A percentile compares a stretch with the other conserved stretches of the same genome.
These are phyloP conservation scores for Paracamarosporium sp. DNA, from an alignment of 2,329 filamentous ascomycete species.

Conservation along the genomic window DNA sequence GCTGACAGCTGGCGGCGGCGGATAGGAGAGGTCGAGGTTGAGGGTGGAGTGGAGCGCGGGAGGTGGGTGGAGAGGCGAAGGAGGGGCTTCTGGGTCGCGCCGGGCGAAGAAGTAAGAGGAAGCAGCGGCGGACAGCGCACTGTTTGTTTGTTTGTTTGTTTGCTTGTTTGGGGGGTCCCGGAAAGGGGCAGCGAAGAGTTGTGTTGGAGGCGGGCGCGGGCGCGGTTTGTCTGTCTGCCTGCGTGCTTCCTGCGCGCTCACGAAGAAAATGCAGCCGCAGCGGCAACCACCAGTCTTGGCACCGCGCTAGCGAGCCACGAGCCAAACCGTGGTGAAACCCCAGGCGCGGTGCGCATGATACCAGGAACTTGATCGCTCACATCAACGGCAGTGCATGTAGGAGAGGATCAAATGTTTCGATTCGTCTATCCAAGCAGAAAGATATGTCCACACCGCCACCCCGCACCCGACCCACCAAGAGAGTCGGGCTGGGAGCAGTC, in stretches of 20 bases:
- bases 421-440: not conserved
- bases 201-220: slow-evolving; percentile 20
- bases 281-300: not conserved
- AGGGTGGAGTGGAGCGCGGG: slow-evolving; percentile 1
- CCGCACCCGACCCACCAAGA: slow-evolving; percentile 10
- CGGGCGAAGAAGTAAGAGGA: slow-evolving; percentile 35
- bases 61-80: slow-evolving; percentile 20
- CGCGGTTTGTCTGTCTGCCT: slow-evolving; percentile 12
- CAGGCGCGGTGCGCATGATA: not conserved
- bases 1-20: slow-evolving; percentile 7
- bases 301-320: not conserved
- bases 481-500: slow-evolving; percentile 18
- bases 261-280: slow-evolving; percentile 17
- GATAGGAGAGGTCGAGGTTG: not conserved
- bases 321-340: slow-evolving; percentile 1
- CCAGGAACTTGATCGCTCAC: not conserved
- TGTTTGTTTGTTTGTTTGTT: slow-evolving; percentile 9
- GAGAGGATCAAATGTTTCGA: not conserved
- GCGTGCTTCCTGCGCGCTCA: slow-evolving; percentile 16
- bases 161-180: slow-evolving; percentile 2
- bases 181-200: slow-evolving; percentile 19
- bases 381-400: not conserved
- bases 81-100: slow-evolving; percentile 38
- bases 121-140: slow-evolving; percentile 28
- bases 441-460: slow-evolving; percentile 28